Evolutionary conservation across 495 filamentous ascomycete species (phyloP), one percentile per base, ranked within the genome.

Genomic region (Aspergillus haitiensis): DNA sequence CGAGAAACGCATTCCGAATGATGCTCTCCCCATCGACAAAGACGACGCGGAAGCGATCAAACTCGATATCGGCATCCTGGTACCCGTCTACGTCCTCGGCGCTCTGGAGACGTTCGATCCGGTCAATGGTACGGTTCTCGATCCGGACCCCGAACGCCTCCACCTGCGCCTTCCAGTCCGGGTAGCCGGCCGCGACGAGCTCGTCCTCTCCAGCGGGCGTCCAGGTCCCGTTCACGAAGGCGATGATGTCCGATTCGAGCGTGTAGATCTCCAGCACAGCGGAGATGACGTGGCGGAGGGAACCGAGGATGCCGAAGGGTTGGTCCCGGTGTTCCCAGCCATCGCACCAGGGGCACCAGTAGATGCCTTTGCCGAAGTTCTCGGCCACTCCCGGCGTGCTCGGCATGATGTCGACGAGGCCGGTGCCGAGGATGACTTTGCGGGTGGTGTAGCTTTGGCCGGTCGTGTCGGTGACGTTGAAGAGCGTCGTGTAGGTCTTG

Each of bases 341-440:
- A 64, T 86, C 83, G 63, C 83, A 86, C 83, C 83, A 86, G 0
- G 82, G 82, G 54, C 83, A 86, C 82, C 82, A 84, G 68, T 75
- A 86, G 58, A 84, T 80, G 53, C 83, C 82, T 62, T 83, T 75
- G 35, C 83, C 83, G 74, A 78, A 86, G 58, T 68, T 77, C 51
- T 81, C 75, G 12, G 59, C 9, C 3, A 86, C 52, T 6, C 83
- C 83, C 0, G 82, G 80, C 1, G 80, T 83, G 9, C 40, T 21
- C n/a, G 83, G 83, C 7, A 84, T 66, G 46, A 83, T 67, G 60
- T 86, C 83, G 15, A 69, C 68, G 10, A 86, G 69, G 8, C 83
- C 83, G 1, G 81, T 86, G 8, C 78, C 83, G 11, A 86, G 75
- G 37, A 86, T 71, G 51, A 86, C 64, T 50, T 82, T 81, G 46